These are phyloP conservation scores for Gossypium trilobum DNA, from an alignment of 441 rosid species.

Conservation along the genomic window DNA sequence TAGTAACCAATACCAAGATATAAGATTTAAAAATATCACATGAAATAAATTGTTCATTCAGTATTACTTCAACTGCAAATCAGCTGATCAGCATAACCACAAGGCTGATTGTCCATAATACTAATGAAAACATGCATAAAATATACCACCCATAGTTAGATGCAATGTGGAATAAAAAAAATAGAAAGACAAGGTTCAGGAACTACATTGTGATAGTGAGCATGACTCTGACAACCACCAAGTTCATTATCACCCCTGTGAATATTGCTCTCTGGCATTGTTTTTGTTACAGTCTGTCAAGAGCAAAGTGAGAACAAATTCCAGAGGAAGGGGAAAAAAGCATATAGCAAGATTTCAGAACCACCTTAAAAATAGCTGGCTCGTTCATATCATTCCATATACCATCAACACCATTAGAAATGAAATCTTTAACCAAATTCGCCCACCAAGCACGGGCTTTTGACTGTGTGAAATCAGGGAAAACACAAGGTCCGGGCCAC, in stretches of 20 bases:
- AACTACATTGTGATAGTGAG: slow-evolving; percentile 84
- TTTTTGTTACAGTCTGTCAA: slow-evolving; percentile 67
- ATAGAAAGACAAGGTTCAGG: slow-evolving; percentile 11
- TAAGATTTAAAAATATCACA: slow-evolving; percentile 5
- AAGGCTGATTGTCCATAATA: neutral
- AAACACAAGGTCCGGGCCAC: slow-evolving; percentile 97
- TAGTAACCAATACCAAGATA: slow-evolving; percentile 6
- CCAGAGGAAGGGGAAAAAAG: neutral
- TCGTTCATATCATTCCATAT: slow-evolving; percentile 99
- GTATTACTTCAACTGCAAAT: neutral
- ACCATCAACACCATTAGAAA: slow-evolving; percentile 83
- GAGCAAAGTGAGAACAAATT: slow-evolving; percentile 18
- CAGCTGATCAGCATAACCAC: neutral
- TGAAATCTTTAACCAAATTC: slow-evolving; percentile 57
- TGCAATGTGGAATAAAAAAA: neutral
- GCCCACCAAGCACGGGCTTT: slow-evolving; percentile 92
- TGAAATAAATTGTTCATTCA: neutral
- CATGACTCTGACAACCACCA: slow-evolving; percentile 78
- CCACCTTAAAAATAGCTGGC: slow-evolving; percentile 82
- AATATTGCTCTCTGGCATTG: slow-evolving; percentile 82
- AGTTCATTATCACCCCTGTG: slow-evolving; percentile 74
- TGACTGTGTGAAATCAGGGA: slow-evolving; percentile 79
- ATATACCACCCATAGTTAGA: neutral
- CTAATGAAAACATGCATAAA: neutral
- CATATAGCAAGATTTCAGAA: neutral